Base-by-base conservation (phyloP, 495 filamentous ascomycete species). In the Penicillium psychrofluorescens region DNA sequence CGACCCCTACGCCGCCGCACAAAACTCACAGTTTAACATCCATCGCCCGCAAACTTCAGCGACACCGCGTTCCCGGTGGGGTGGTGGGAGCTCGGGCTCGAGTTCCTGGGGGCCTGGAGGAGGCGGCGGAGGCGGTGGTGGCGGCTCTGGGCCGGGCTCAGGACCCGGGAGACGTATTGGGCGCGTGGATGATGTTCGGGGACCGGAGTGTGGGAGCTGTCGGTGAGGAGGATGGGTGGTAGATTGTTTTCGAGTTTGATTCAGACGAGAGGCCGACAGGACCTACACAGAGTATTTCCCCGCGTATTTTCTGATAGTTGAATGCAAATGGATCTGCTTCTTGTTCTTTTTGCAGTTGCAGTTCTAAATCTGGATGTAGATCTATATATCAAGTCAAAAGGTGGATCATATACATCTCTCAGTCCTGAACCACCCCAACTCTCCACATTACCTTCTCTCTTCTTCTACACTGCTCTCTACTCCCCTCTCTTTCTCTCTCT, bases 1-100 rank as follows among this genome's bases (percentile, higher is more conserved):
- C 37, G 83, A 87, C 48, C 72, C 81, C 1, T 84, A 85, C 63
- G 65, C 65, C 42, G 69, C 83, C 8, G 84, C 81, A 0, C 74
- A 83, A 56, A 68, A 66, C 22, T 85, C 81, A 2, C 54, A 64
- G 13, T 88, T 84, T 62, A 88, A 86, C 49, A 62, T 79, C 35
- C 41, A 55, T 38, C 46, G 50, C 8, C 11, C 55, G 7, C 44
- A 41, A 6, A 63, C 62, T 31, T 32, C 44, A 15, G 41, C 46
- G 12, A 52, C 45, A 13, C 55, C 50, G 4, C 44, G 53, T 40
- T 36, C 58, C 34, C 52, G 53, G 7, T 62, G 58, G 57, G 50
- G 55, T 22, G 22, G 22, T 22, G 22, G 22, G 22, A 22, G 22
- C 22, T 22, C 22, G 4, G 6, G 22, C 22, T 22, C 22, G 4